Evolutionary conservation across 257 asterid genomes (phyloP).

Genomic region (Avicennia marina): DNA sequence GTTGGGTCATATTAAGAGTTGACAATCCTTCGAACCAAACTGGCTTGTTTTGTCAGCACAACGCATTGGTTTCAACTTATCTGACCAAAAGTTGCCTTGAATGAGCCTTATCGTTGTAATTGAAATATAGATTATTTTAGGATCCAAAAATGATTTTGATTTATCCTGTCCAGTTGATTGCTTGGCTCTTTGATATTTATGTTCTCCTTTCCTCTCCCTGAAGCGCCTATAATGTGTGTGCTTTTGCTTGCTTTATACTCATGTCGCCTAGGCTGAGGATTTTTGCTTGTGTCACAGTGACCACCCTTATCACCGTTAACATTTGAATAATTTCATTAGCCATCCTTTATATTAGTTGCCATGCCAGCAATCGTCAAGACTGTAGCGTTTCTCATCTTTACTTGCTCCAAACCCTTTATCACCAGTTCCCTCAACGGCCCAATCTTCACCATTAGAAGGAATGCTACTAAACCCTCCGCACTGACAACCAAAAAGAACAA

Average conservation of each 20-base stretch:
- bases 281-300: too few species aligned
- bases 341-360: too few species aligned
- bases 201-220: neutral
- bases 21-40: constrained; percentile 14
- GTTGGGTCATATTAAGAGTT: constrained; percentile 14
- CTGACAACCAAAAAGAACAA: constrained; percentile 72
- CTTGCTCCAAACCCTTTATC: constrained; percentile 83
- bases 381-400: constrained; percentile 81
- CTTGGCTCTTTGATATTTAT: neutral
- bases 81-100: constrained; percentile 13
- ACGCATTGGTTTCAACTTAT: constrained; percentile 18
- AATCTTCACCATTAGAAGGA: constrained; percentile 81
- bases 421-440: constrained; percentile 85
- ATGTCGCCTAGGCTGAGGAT: too few species aligned
- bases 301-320: too few species aligned
- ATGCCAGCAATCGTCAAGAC: constrained; percentile 80
- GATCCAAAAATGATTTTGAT: constrained; percentile 12
- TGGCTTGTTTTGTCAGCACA: constrained; percentile 27
- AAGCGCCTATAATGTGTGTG: neutral
- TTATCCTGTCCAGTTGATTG: constrained; percentile 9
- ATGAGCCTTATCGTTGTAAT: constrained; percentile 24
- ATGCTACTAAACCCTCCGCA: constrained; percentile 74
- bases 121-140: constrained; percentile 13
- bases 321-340: too few species aligned
- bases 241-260: neutral